Conservation (phyloP, 2,329 filamentous ascomycete genomes). For the Penicillium sp. region DNA sequence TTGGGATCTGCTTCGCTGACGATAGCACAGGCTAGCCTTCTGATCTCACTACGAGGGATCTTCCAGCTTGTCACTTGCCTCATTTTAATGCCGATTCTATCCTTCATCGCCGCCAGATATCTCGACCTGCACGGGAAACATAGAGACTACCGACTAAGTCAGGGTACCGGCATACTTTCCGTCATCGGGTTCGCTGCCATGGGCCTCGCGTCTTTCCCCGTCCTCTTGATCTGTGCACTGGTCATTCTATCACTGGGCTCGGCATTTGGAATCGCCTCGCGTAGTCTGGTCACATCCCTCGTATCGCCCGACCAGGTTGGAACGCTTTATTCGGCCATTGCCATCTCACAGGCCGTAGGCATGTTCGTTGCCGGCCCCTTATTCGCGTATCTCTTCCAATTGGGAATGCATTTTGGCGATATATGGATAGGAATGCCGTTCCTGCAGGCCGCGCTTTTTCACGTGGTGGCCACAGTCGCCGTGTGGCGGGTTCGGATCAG, state of each 20-base stretch:
- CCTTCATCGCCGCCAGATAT: conserved; percentile 13
- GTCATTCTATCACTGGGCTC: conserved; percentile 25
- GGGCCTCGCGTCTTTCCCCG: conserved; percentile 15
- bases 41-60: conserved; percentile 26
- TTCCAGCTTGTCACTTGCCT: conserved; percentile 22
- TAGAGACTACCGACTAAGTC: conserved; percentile 23
- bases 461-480: conserved; percentile 11
- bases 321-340: conserved; percentile 27
- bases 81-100: conserved; percentile 21
- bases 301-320: conserved; percentile 26
- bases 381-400: conserved; percentile 25
- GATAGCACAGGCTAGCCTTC: conserved; percentile 22
- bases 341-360: conserved; percentile 22
- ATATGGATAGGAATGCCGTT: conserved; percentile 29
- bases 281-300: conserved; percentile 28
- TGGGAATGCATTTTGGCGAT: conserved; percentile 25
- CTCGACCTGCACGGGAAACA: conserved; percentile 18
- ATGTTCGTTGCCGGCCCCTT: conserved; percentile 24
- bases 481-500: conserved; percentile 13
- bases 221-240: conserved; percentile 19
- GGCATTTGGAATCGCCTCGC: conserved; percentile 19
- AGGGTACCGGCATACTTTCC: conserved; percentile 18
- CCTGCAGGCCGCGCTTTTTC: conserved; percentile 21
- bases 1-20: conserved; percentile 4
- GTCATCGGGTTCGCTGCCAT: conserved; percentile 21